Base-by-base conservation (phyloP, 805 yeast species). In the Metschnikowia proteae region DNA sequence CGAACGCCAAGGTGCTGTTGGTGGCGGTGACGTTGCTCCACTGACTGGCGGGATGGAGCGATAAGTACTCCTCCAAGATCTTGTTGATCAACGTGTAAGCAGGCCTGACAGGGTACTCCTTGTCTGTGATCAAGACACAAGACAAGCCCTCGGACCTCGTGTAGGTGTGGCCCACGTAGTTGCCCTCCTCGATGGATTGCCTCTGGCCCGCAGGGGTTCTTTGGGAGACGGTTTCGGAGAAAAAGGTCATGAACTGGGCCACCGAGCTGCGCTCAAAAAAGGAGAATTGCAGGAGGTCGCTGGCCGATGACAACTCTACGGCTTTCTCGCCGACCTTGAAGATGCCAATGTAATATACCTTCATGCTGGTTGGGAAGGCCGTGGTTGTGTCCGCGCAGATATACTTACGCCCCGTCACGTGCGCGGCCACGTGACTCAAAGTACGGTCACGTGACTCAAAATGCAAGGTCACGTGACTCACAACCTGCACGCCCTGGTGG, bases 81-180 rank as follows among this genome's bases (percentile, higher is more conserved):
- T 89, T 92, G 77, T 92, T 92, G 61, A 94, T 78, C 51, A 94
- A 74, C 2, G 97, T 88, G 70, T 89, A 92, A 0, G 97, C 98
- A 10, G 97, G 98, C 65, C 99, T 80, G 30, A 89, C 92, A 2
- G 98, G 99, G 68, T 94, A 94, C 58, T 92, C 97, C 66, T 88
- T 87, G 67, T 94, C 99, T 39, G 96, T 82, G 66, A 94, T 87
- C 52, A 94, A 71, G 31, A 94, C 96, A 54, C 96, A 96, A 23
- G 96, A 86, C 32, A 92, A 63, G 3, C 97, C 98, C 67, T 94
- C 98, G 25, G 86, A 69, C 58, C 98, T 80, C 29, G 91, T 83
- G 67, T 86, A 94, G 0, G 90, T 92, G 67, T 94, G 98, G 5
- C 96, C 97, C 7, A 88, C 78, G 67, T 94, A 92, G 69, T 75